Percentiles rank a stretch among this genome's conserved stretches.
Conservation (phyloP, 257 asterid species). For the Oldenlandia corymbosa region DNA sequence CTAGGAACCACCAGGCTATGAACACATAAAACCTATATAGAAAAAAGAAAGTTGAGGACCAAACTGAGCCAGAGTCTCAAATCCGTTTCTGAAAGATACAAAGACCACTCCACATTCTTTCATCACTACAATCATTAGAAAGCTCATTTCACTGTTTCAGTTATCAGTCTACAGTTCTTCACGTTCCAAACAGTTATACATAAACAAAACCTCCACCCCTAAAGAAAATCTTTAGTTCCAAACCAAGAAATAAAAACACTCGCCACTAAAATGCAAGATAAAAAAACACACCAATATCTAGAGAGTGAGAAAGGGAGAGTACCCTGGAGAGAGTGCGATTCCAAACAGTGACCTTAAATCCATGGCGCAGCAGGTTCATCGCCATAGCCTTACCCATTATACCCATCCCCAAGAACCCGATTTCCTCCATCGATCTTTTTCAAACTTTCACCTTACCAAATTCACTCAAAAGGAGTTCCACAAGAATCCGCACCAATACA, state of each 20-base stretch:
- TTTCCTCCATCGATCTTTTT: slow-evolving; percentile 68
- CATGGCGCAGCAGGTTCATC: slow-evolving; percentile 85
- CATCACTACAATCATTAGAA: not conserved
- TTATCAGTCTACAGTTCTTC: not conserved
- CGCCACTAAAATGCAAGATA: too few species aligned
- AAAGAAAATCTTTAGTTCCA: too few species aligned
- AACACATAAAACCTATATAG: not conserved
- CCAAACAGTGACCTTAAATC: slow-evolving; percentile 96
- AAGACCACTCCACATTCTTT: not conserved
- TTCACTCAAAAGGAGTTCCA: not conserved
- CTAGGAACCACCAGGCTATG: slow-evolving; percentile 4
- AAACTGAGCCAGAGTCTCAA: not conserved
- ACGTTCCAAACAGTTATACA: too few species aligned
- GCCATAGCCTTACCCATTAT: slow-evolving; percentile 98
- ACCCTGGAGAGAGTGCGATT: slow-evolving; percentile 91
- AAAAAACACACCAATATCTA: not conserved
- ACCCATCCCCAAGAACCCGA: slow-evolving; percentile 90
- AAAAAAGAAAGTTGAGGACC: not conserved
- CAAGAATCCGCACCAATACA: not conserved
- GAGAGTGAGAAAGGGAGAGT: not conserved
- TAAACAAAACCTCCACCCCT: too few species aligned
- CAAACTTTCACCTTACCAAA: not conserved
- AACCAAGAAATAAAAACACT: too few species aligned
- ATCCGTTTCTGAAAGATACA: not conserved
- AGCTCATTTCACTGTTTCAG: not conserved